These are phyloP conservation scores for Tylopilus balloui DNA, from an alignment of 768 basidiomycete species.

Conservation along the genomic window DNA sequence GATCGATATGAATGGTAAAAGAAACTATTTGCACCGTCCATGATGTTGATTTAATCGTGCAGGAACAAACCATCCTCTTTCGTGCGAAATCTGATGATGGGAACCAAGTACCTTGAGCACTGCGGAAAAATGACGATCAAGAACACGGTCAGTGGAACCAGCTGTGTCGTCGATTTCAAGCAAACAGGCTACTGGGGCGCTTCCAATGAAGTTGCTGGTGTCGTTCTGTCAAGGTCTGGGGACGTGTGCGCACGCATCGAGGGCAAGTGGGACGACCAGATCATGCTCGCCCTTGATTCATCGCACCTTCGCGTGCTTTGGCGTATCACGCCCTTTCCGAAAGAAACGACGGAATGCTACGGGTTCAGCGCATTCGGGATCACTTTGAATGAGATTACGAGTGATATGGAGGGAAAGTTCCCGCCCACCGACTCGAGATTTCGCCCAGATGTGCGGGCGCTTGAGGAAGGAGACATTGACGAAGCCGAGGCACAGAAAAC, in stretches of 20 bases:
- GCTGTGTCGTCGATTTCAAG: slow-evolving; percentile 79
- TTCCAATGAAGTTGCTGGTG: slow-evolving; percentile 67
- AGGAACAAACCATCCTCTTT: slow-evolving; percentile 89
- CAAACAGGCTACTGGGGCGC: slow-evolving; percentile 80
- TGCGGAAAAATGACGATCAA: slow-evolving; percentile 73
- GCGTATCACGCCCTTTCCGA: slow-evolving; percentile 70
- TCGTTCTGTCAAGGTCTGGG: slow-evolving; percentile 51
- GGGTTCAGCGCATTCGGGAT: slow-evolving; percentile 81
- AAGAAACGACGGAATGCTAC: slow-evolving; percentile 66
- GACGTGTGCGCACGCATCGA: slow-evolving; percentile 61
- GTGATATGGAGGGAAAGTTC: slow-evolving; percentile 56
- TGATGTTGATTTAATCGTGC: slow-evolving; percentile 1
- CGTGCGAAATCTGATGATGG: slow-evolving; percentile 85
- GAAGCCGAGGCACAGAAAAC: slow-evolving; percentile 69
- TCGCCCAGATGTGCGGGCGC: slow-evolving; percentile 76
- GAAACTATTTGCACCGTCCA: background rate
- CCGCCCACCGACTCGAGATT: slow-evolving; percentile 80
- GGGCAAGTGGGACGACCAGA: slow-evolving; percentile 85
- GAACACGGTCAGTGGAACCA: slow-evolving; percentile 50
- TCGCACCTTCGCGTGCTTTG: slow-evolving; percentile 74
- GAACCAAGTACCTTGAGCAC: slow-evolving; percentile 87
- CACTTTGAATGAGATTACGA: slow-evolving; percentile 75
- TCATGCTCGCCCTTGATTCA: slow-evolving; percentile 63
- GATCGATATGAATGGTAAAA: slow-evolving; percentile 71
- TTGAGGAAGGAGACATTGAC: slow-evolving; percentile 74